Percentiles rank a stretch among this genome's conserved stretches.
These are phyloP conservation scores for Neurospora sp. DNA, from an alignment of 495 filamentous ascomycete genomes.

Conservation along the genomic window DNA sequence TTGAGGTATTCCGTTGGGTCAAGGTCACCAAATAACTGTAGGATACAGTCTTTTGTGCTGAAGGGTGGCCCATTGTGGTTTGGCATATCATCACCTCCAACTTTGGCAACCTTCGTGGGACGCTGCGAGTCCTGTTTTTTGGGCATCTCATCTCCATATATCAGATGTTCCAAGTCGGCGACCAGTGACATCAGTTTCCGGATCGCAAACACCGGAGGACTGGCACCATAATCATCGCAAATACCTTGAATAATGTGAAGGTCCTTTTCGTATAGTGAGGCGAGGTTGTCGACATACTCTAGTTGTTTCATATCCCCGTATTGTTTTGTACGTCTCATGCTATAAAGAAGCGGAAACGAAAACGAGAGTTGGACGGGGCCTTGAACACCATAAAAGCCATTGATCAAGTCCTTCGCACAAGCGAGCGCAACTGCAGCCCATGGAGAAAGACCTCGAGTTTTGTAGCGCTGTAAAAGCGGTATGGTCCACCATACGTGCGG, in stretches of 20 bases:
- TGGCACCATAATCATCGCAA: neutral
- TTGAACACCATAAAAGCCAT: neutral
- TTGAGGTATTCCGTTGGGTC: neutral
- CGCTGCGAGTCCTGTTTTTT: neutral
- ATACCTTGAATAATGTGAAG: neutral
- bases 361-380: neutral
- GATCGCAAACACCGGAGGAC: neutral
- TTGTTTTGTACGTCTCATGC: neutral
- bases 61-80: neutral
- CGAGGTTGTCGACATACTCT: neutral
- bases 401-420: neutral
- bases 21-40: neutral
- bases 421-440: neutral
- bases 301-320: neutral
- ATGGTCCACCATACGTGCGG: neutral
- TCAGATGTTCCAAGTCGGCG: neutral
- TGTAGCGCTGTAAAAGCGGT: neutral
- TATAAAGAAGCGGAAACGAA: neutral
- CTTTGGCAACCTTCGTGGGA: neutral
- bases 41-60: neutral
- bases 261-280: neutral
- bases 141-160: neutral
- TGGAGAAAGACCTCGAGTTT: neutral
- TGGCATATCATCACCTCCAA: neutral
- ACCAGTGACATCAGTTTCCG: neutral